Conservation (phyloP, 2,329 filamentous ascomycete genomes). For the Dactylellina sp. region DNA sequence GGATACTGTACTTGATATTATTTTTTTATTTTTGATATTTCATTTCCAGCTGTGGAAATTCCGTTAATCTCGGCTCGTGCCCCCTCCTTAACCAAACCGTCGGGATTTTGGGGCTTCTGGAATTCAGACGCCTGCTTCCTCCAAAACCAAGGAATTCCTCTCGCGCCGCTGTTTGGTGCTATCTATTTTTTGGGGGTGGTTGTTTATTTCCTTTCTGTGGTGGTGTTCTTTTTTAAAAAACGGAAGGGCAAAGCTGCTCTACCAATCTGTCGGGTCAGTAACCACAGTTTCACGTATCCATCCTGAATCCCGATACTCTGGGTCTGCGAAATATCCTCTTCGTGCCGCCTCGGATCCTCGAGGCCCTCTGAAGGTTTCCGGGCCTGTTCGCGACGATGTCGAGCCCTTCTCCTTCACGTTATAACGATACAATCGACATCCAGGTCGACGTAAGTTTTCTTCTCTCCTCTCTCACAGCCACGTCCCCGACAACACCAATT, state of each 20-base stretch:
- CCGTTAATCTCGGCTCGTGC: conserved; percentile 40
- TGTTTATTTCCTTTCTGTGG: conserved; percentile 29
- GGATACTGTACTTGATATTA: background rate
- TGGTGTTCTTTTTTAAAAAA: conserved; percentile 53
- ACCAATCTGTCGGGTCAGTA: conserved; percentile 53
- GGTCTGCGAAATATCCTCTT: conserved; percentile 47
- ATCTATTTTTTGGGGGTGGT: conserved; percentile 16
- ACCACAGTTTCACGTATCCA: conserved; percentile 48
- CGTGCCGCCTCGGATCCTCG: conserved; percentile 17
- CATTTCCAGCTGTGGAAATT: conserved; percentile 21
- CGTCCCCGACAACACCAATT: conserved; percentile 24
- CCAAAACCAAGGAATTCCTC: conserved; percentile 19
- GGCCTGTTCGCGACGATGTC: conserved; percentile 30
- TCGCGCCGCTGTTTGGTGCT: conserved; percentile 28
- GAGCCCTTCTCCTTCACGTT: conserved; percentile 45
- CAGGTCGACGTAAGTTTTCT: conserved; percentile 49
- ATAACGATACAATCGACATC: conserved; percentile 43
- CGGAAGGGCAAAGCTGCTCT: conserved; percentile 53
- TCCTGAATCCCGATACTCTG: conserved; percentile 53
- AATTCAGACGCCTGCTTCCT: conserved; percentile 31
- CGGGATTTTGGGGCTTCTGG: conserved; percentile 31
- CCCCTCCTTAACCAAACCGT: conserved; percentile 52
- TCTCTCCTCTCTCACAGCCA: background rate
- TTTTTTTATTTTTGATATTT: conserved; percentile 9
- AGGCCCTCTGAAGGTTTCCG: conserved; percentile 7